Evolutionary conservation across 345 rosid species (phyloP).

Genomic region (Eucalyptus marginata): DNA sequence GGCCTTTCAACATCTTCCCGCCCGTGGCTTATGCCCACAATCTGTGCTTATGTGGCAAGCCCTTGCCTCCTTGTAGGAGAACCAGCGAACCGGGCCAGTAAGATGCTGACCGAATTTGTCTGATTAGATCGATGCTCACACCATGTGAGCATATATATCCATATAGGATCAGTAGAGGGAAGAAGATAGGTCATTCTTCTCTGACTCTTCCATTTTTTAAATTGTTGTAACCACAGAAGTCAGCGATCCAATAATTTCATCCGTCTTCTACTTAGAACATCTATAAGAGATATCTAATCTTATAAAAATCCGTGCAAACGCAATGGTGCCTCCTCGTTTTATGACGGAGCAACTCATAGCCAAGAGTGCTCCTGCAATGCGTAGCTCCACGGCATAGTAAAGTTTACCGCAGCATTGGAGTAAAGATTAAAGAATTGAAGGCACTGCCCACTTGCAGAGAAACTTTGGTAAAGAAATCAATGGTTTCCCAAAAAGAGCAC

Average conservation of each 20-base stretch:
- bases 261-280: not conserved
- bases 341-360: not conserved
- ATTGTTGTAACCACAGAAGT: not conserved
- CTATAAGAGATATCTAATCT: not conserved
- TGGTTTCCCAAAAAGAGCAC: not conserved
- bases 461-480: not conserved
- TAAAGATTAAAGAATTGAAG: not conserved
- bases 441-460: not conserved
- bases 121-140: constrained; percentile 3
- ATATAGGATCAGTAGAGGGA: not conserved
- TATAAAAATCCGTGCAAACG: not conserved
- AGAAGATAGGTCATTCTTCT: not conserved
- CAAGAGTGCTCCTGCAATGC: not conserved
- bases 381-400: not conserved
- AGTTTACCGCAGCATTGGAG: not conserved
- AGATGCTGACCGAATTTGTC: constrained; percentile 47
- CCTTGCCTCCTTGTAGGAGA: constrained; percentile 64
- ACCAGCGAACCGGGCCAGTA: constrained; percentile 32
- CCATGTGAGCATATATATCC: constrained; percentile 4
- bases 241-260: not conserved
- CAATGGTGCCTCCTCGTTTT: not conserved
- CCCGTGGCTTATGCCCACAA: constrained; percentile 80
- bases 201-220: not conserved
- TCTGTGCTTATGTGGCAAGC: constrained; percentile 88
- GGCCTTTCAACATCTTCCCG: constrained; percentile 74